Percentiles rank a stretch among this genome's conserved stretches.
phyloP scores from a whole-genome alignment of 2,329 filamentous ascomycete species.

The Diaporthe sp. region DNA sequence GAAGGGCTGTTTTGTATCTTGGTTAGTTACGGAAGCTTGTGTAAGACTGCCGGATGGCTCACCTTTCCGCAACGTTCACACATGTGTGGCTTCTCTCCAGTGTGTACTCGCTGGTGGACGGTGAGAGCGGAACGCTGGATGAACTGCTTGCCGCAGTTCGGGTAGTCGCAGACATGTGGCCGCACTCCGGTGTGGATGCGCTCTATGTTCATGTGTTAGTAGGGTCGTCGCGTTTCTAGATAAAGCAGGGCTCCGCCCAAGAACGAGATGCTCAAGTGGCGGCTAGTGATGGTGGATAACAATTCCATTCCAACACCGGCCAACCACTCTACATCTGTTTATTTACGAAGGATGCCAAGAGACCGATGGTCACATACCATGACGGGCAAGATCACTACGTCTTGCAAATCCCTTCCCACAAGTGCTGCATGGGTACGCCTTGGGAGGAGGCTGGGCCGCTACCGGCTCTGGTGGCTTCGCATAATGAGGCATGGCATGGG shows the following conservation, averaged over 20 bases:
- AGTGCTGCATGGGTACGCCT: slow-evolving; percentile 89
- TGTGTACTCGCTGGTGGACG: slow-evolving; percentile 94
- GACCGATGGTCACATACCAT: slow-evolving; percentile 63
- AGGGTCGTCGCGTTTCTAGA: background rate
- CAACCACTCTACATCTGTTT: background rate
- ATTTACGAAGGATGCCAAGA: background rate
- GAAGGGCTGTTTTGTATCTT: slow-evolving; percentile 74
- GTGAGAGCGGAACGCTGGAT: slow-evolving; percentile 97
- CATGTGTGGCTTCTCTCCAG: slow-evolving; percentile 97
- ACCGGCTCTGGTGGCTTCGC: slow-evolving; percentile 47
- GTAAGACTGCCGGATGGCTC: slow-evolving; percentile 42
- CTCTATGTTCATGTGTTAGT: slow-evolving; percentile 66
- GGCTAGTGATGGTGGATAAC: background rate
- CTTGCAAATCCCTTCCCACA: slow-evolving; percentile 94
- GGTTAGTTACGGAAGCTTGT: slow-evolving; percentile 29
- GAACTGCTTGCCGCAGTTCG: slow-evolving; percentile 92
- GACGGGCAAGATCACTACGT: slow-evolving; percentile 91
- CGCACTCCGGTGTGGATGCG: slow-evolving; percentile 93
- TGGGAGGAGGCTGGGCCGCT: slow-evolving; percentile 50
- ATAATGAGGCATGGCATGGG: slow-evolving; percentile 51
- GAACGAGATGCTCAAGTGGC: background rate
- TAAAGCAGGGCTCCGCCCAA: background rate
- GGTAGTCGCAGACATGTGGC: slow-evolving; percentile 91
- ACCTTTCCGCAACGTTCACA: slow-evolving; percentile 98
- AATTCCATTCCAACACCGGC: background rate